These are phyloP conservation scores for Cucumis hystrix DNA, from an alignment of 306 rosid species.

Conservation along the genomic window DNA sequence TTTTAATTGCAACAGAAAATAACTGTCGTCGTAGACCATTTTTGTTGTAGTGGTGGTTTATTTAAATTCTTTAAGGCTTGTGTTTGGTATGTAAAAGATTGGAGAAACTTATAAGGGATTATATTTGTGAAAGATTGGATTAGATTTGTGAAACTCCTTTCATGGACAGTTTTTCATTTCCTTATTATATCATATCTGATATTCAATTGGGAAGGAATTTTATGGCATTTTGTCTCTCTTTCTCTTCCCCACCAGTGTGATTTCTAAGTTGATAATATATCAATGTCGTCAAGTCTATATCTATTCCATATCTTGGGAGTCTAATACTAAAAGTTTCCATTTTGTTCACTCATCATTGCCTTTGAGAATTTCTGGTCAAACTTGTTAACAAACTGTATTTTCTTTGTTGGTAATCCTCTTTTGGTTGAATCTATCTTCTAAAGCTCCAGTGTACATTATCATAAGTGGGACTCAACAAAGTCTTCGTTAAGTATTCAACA, in stretches of 20 bases:
- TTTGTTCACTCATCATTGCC: neutral
- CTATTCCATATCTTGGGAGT: neutral
- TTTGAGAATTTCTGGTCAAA: neutral
- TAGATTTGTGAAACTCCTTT: no score
- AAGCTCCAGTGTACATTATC: slow-evolving; percentile 60
- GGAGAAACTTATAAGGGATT: no score
- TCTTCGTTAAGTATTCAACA: slow-evolving; percentile 40
- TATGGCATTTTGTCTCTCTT: neutral
- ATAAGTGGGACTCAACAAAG: slow-evolving; percentile 80
- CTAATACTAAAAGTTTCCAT: neutral
- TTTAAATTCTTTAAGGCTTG: neutral
- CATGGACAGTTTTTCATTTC: neutral
- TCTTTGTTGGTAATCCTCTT: neutral
- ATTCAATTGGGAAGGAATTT: neutral
- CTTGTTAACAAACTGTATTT: neutral
- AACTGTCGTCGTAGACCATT: no score
- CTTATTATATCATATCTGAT: neutral
- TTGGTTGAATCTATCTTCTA: slow-evolving; percentile 29
- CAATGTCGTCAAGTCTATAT: neutral
- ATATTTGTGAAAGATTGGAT: no score
- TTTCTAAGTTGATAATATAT: neutral
- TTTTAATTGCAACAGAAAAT: no score
- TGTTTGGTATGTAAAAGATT: no score
- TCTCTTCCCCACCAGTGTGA: neutral
- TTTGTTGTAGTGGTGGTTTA: no score